Evolutionary conservation across 2,329 filamentous ascomycete genomes (phyloP), one percentile per base, ranked within the genome.

Genomic region (Apiospora malaysiana): DNA sequence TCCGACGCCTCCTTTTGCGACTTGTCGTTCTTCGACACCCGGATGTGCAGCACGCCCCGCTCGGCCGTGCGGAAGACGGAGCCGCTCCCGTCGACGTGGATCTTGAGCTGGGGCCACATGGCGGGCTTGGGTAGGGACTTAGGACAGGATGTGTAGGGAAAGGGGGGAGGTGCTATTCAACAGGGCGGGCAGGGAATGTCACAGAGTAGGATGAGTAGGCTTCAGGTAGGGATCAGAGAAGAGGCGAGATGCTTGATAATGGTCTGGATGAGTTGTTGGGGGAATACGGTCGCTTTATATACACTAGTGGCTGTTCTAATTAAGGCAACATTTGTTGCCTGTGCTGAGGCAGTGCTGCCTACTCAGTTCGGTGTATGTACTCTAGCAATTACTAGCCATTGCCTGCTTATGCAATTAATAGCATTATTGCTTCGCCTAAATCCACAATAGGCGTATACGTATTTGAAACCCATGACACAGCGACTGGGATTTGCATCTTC

Each of bases 11-110:
- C 43, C 8, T 32, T 45, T 43, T 74, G 70, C 21, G 69, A 56
- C 14, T 42, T 51, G 27, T 59, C 47, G 8, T 69, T 72, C 2
- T 40, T 68, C 2, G 68, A 72, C 25, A 75, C 32, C 2, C 25
- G 23, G n/a, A 75, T 69, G n/a, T 70, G 56, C 21, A 75, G 66
- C 6, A 74, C 73, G 45, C 73, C 73, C 2, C 74, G 73, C 40
- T 75, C 74, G 51, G 74, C 74, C 32, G 25, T 73, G 42, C 73
- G 73, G 47, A 73, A 73, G 46, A 73, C 71, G 7, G 73, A 75
- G 18, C 69, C 74, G 0, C 40, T 72, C 21, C 72, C 73, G 23
- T 73, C 65, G 59, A 75, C 74, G 42, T 71, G 46, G 23, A 75
- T 74, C 25, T 75, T 73, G 45, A 75, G 73, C 14, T 72, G 70